Percentiles rank a stretch among this genome's conserved stretches.
phyloP scores from a whole-genome alignment of 331 rosid genomes.

The Rhamnella rubrinervis region DNA sequence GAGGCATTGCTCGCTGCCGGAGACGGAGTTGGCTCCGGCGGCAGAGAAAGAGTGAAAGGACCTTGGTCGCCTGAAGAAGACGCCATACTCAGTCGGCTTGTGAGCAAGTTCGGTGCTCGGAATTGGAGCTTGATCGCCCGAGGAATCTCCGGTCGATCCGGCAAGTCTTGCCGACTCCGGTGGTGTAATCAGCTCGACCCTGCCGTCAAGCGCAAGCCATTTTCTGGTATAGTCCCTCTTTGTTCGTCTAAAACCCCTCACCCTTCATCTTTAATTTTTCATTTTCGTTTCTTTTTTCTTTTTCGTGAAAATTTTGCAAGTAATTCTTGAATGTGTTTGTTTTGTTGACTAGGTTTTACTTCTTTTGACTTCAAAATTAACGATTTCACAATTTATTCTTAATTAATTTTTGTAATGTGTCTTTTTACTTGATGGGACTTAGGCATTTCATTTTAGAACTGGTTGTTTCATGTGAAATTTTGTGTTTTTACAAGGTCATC shows the following conservation, averaged over 20 bases:
- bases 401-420: too few species aligned
- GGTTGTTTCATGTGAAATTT: too few species aligned
- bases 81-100: constrained; percentile 51
- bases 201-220: constrained; percentile 86
- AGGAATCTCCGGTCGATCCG: constrained; percentile 69
- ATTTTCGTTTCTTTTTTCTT: background rate
- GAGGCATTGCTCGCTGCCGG: constrained; percentile 14
- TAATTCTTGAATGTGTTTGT: too few species aligned
- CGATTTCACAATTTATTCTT: too few species aligned
- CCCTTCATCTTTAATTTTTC: background rate
- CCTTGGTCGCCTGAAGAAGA: constrained; percentile 88
- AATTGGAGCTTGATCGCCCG: constrained; percentile 78
- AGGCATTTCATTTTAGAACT: too few species aligned
- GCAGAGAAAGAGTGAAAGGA: constrained; percentile 49
- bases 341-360: too few species aligned
- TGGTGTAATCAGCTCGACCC: constrained; percentile 99
- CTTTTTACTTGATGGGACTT: too few species aligned
- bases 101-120: constrained; percentile 65
- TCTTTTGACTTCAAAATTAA: too few species aligned
- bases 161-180: constrained; percentile 90
- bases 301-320: background rate
- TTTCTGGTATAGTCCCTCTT: constrained; percentile 47
- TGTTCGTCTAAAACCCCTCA: constrained; percentile 5
- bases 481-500: too few species aligned
- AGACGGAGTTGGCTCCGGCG: background rate